phyloP scores from a whole-genome alignment of 305 asterid species.

The Nicotiana rustica region DNA sequence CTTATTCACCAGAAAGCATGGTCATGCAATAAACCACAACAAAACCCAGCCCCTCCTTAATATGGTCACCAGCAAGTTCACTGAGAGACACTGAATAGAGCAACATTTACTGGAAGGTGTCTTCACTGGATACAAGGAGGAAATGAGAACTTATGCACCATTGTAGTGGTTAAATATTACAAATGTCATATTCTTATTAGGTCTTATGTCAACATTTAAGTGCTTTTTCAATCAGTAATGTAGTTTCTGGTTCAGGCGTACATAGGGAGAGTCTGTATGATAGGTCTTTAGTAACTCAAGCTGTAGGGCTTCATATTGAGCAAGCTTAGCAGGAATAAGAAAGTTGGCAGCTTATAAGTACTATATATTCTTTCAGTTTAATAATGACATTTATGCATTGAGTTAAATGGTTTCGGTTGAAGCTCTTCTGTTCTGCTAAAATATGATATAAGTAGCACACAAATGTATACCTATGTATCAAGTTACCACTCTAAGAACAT shows the following conservation, averaged over 20 bases:
- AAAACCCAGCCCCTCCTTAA: conserved; percentile 1
- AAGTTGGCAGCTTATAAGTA: background rate
- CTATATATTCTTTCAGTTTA: background rate
- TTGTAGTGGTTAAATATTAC: conserved; percentile 8
- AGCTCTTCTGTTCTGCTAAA: background rate
- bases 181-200: background rate
- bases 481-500: background rate
- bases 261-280: background rate
- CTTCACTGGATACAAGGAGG: background rate
- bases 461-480: conserved; percentile 5
- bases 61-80: background rate
- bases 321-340: background rate
- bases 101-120: conserved; percentile 13
- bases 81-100: background rate
- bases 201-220: background rate
- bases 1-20: conserved; percentile 21
- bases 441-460: conserved; percentile 3
- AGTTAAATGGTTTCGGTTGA: background rate
- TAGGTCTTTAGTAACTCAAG: background rate
- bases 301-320: no score
- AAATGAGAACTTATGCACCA: background rate
- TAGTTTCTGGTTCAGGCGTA: background rate
- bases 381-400: background rate
- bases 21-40: conserved; percentile 20
- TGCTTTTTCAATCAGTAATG: conserved; percentile 18